Percentiles rank a stretch among this genome's conserved stretches.
These are phyloP conservation scores for Mucor indicus DNA, from an alignment of 371 early-diverging fungal genomes.

Conservation along the genomic window DNA sequence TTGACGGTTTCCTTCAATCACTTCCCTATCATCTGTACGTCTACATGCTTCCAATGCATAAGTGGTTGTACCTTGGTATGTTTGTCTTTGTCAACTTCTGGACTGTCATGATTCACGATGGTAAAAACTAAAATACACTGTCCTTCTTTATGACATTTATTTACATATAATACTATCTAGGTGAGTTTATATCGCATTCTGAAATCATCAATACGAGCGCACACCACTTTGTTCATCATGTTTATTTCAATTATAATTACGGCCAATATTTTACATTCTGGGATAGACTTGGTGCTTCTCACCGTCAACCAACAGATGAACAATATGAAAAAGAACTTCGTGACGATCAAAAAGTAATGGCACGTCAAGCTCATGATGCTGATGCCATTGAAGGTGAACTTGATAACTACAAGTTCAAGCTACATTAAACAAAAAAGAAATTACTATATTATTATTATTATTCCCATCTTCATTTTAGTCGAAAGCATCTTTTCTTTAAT, in stretches of 20 bases:
- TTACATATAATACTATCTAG: constrained; percentile 21
- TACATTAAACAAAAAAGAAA: too few relatives aligned
- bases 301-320: constrained; percentile 68
- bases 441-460: too few relatives aligned
- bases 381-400: constrained; percentile 57
- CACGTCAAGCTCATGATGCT: constrained; percentile 64
- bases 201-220: constrained; percentile 81
- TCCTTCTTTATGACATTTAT: background rate
- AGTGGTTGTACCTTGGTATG: constrained; percentile 76
- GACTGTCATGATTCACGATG: constrained; percentile 97
- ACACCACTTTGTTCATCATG: constrained; percentile 94
- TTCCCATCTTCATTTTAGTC: too few relatives aligned
- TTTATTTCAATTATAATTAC: constrained; percentile 98
- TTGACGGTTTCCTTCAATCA: constrained; percentile 93
- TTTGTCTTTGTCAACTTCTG: constrained; percentile 90
- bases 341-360: constrained; percentile 61
- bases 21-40: constrained; percentile 90
- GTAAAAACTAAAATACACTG: too few relatives aligned
- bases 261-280: constrained; percentile 94
- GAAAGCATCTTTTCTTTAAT: too few relatives aligned
- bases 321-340: constrained; percentile 61
- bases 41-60: constrained; percentile 87
- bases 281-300: constrained; percentile 74
- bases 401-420: too few relatives aligned
- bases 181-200: constrained; percentile 60